These are phyloP conservation scores for Colletotrichum sp. DNA, from an alignment of 2,329 filamentous ascomycete genomes.

Conservation along the genomic window DNA sequence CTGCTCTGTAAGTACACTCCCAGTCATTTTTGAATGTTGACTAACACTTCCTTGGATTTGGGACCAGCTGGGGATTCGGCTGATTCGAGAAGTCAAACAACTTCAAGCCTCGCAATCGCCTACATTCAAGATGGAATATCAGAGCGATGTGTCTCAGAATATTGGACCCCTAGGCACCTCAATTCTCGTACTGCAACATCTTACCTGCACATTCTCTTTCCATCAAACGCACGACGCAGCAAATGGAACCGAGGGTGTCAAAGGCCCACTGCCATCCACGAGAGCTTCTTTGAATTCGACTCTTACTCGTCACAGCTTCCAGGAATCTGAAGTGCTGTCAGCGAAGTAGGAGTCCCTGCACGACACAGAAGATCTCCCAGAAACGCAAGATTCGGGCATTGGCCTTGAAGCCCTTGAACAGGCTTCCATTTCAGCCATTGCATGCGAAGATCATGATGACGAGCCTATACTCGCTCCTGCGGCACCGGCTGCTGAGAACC, in stretches of 20 bases:
- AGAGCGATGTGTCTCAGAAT: constrained; percentile 34
- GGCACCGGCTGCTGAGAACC: not conserved
- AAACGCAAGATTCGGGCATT: constrained; percentile 6
- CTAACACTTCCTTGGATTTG: not conserved
- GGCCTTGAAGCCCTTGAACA: not conserved
- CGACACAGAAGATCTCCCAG: not conserved
- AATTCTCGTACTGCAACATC: constrained; percentile 28
- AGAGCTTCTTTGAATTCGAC: not conserved
- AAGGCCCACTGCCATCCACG: not conserved
- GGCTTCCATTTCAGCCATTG: not conserved
- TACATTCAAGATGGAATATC: constrained; percentile 41
- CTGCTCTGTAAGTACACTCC: not conserved
- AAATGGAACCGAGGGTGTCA: not conserved
- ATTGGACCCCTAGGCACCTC: constrained; percentile 29
- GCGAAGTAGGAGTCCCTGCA: not conserved
- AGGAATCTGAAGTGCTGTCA: not conserved
- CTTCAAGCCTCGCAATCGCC: not conserved
- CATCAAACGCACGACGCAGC: not conserved
- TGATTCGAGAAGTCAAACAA: not conserved
- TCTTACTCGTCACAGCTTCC: not conserved
- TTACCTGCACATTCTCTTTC: constrained; percentile 9
- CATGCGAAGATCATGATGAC: not conserved
- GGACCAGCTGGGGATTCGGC: constrained; percentile 5
- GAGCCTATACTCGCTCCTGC: not conserved
- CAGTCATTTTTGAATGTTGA: not conserved